Base-by-base conservation (phyloP, 1,139 yeast species). In the Yamadazyma conglobata region DNA sequence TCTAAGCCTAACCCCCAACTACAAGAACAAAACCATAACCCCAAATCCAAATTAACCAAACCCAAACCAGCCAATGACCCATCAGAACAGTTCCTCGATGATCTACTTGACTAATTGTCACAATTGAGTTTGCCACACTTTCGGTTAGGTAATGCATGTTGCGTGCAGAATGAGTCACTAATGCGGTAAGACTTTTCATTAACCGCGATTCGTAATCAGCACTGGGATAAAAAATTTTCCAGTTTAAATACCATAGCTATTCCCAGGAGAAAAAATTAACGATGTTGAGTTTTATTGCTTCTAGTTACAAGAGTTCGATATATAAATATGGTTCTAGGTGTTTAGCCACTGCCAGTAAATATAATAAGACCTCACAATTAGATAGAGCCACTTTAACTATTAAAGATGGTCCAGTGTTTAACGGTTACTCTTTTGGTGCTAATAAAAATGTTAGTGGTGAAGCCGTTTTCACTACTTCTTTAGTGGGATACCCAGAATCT, bases 401-500 rank as follows among this genome's bases (percentile, higher is more conserved):
- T 49, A 79, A 89, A 55, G 85, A 88, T 55, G 98, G 97, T 14
- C 97, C 97, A 16, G 82, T 87, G 24, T 89, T 87, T 70, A 78
- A 75, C 50, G 98, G 98, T 25, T 79, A 77, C 52, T 89, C 97
- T 2, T 91, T 91, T 54, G 98, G 98, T 52, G 95, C 97, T 31
- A 79, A 87, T 60, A 79, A 82, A 45, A 86, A 87, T 48, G 77
- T 87, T 39, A 80, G 94, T 42, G 98, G 98, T 41, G 98, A 91
- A 61, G 96, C 96, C 10, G 98, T 91, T 26, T 91, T 91, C 69
- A 86, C 97, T 28, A 91, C 98, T 21, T 91, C 97, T 5, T 71
- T 91, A 53, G 98, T 91, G 10, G 98, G 98, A 11, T 91, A 91
- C 58, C 97, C 97, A 7, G 98, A 91, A 61, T 86, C 96, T 14